Base-by-base conservation (phyloP, 352 stramenopile genomes). In the Pythium apleroticum region DNA sequence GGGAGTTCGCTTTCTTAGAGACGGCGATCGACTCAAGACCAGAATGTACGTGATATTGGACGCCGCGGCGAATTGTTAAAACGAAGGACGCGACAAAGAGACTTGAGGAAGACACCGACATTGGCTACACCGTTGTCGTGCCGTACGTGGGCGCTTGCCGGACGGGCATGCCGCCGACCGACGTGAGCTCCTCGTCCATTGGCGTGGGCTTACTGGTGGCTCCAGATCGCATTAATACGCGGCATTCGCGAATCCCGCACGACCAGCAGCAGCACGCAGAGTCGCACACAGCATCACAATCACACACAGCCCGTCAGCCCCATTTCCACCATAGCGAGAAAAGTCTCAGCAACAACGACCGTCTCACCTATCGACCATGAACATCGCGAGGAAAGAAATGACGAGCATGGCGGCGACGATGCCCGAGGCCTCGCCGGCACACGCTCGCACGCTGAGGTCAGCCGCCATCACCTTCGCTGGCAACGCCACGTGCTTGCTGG, bases 361-460 rank as follows among this genome's bases (percentile, higher is more conserved):
- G 20, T 66, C 72, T 69, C 78, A 93, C 84, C 82, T 88, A 49
- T 90, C 77, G 30, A 83, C 71, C 57, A 90, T 59, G 56, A 80
- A 74, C 55, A 77, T 80, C 28, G 79, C 67, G 39, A 87, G 71
- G 31, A 79, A 69, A 33, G 78, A 77, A 41, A 91, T 77, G 35
- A 74, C 56, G 43, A 93, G 46, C 41, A 93, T 63, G 31, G 75
- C 76, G 8, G 68, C 69, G 52, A 93, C 68, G 43, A 93, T 75
- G 22, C 69, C 78, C 9, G 78, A 79, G 3, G 76, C 84, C 64
- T 91, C 66, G 3, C 75, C 81, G 46, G 84, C 82, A 31, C 82
- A 90, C 14, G 84, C 75, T 8, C 81, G 81, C 24, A 91, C 80
- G 28, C 69, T 74, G 49, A 80, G 76, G 58, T 93, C 81, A 28